phyloP scores from a whole-genome alignment of 192 early-diverging fungal species.

The Globomyces pollinis-pini region DNA sequence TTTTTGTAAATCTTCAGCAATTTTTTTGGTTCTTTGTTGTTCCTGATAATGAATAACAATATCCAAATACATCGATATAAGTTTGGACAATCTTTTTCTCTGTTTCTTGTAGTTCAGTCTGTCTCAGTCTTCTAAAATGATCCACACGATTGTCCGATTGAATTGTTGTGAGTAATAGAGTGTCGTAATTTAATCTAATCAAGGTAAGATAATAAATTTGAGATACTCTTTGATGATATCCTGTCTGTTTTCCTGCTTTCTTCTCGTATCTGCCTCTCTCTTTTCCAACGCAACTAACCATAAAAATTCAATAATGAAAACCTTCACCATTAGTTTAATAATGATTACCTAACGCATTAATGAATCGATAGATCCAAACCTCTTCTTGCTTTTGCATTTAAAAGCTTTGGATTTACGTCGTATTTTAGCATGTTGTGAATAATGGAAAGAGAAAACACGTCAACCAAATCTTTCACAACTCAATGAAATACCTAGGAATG shows the following conservation, averaged over 20 bases:
- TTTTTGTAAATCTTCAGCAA: conserved; percentile 12
- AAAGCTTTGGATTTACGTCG: not conserved
- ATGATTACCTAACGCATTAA: too few relatives aligned
- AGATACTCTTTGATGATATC: conserved; percentile 37
- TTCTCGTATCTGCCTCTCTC: conserved; percentile 32
- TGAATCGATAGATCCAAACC: too few relatives aligned
- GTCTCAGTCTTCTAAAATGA: conserved; percentile 27
- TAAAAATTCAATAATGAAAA: not conserved
- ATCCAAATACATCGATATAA: conserved; percentile 24
- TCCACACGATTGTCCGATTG: conserved; percentile 38
- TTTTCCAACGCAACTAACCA: conserved; percentile 18
- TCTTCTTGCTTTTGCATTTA: not conserved
- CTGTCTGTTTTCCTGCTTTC: conserved; percentile 31
- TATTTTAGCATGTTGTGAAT: not conserved
- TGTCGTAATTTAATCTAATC: conserved; percentile 37
- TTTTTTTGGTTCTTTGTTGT: conserved; percentile 16
- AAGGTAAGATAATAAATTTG: too few relatives aligned
- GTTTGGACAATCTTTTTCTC: conserved; percentile 25
- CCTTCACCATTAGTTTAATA: not conserved
- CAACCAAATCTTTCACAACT: too few relatives aligned
- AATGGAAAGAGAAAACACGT: too few relatives aligned
- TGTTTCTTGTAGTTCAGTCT: conserved; percentile 20
- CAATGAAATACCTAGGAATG: too few relatives aligned
- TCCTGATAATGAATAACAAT: conserved; percentile 17
- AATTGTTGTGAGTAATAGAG: conserved; percentile 26